Percentiles rank a stretch among this genome's conserved stretches.
Evolutionary conservation across 441 rosid genomes (phyloP).

Genomic region (Dalechampia spathulata): DNA sequence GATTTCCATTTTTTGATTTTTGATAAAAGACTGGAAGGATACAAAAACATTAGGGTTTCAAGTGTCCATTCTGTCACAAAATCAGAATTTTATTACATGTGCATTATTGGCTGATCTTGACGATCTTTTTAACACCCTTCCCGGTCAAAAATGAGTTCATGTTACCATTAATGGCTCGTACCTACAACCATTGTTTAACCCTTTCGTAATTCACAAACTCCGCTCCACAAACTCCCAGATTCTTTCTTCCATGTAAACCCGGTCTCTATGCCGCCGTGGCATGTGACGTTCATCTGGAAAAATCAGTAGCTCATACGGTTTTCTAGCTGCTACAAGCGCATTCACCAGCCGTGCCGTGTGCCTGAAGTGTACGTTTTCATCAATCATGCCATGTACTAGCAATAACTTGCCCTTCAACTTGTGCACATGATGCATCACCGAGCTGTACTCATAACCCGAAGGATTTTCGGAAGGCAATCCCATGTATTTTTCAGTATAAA

Average conservation of each 20-base stretch:
- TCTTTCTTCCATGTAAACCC: slow-evolving; percentile 89
- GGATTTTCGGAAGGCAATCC: slow-evolving; percentile 51
- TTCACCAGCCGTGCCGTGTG: slow-evolving; percentile 89
- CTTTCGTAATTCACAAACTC: slow-evolving; percentile 39
- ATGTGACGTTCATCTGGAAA: slow-evolving; percentile 90
- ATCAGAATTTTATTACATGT: too few species aligned
- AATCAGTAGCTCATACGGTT: slow-evolving; percentile 65
- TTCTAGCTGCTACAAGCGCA: slow-evolving; percentile 62
- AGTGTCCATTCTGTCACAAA: too few species aligned
- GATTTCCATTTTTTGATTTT: too few species aligned
- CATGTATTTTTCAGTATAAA: slow-evolving; percentile 92
- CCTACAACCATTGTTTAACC: background rate
- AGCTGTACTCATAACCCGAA: slow-evolving; percentile 40
- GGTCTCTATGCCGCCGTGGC: slow-evolving; percentile 58
- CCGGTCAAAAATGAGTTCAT: too few species aligned
- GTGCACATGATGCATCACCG: slow-evolving; percentile 68
- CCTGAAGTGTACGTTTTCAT: slow-evolving; percentile 92
- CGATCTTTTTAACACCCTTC: too few species aligned
- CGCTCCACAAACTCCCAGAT: slow-evolving; percentile 84
- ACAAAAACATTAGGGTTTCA: too few species aligned
- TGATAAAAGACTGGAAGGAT: too few species aligned
- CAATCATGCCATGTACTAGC: slow-evolving; percentile 90
- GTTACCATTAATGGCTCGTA: background rate
- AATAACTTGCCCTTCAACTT: slow-evolving; percentile 60
- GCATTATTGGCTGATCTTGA: too few species aligned